Evolutionary conservation across 2,329 filamentous ascomycete genomes (phyloP).

Genomic region (Claviceps sorghi): DNA sequence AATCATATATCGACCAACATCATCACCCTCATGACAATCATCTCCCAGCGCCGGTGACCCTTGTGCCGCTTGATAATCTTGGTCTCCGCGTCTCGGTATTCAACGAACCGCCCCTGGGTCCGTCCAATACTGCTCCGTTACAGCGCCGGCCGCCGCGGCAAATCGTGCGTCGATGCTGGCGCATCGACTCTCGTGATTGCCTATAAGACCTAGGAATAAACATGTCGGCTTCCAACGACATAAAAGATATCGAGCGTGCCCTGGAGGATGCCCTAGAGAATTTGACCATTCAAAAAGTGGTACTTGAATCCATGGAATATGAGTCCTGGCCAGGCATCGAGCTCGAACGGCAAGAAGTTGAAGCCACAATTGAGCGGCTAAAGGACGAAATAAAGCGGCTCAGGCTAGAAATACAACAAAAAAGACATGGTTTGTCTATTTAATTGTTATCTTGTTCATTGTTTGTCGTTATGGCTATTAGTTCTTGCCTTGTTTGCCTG

Average conservation of each 20-base stretch:
- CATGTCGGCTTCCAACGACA: neutral
- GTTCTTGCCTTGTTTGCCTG: neutral
- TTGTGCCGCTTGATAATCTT: neutral
- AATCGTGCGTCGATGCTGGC: constrained; percentile 3
- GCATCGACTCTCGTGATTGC: constrained; percentile 5
- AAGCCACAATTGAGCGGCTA: constrained; percentile 13
- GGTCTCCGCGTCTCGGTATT: neutral
- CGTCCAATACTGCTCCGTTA: neutral
- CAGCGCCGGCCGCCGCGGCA: neutral
- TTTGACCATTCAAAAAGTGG: constrained; percentile 26
- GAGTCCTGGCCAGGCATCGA: constrained; percentile 16
- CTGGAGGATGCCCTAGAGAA: constrained; percentile 24
- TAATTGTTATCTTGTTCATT: neutral
- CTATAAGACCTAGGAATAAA: neutral
- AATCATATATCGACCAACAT: neutral
- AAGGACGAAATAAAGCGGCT: constrained; percentile 15
- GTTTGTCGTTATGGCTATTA: neutral
- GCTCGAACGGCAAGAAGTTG: constrained; percentile 6
- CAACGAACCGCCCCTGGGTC: no score
- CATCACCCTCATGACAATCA: neutral
- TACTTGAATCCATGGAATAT: constrained; percentile 26
- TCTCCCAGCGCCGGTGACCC: neutral
- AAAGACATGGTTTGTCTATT: neutral
- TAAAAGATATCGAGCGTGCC: neutral
- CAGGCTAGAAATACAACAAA: constrained; percentile 1